phyloP scores from a whole-genome alignment of 345 rosid genomes.

The Gossypium rotundifolium region DNA sequence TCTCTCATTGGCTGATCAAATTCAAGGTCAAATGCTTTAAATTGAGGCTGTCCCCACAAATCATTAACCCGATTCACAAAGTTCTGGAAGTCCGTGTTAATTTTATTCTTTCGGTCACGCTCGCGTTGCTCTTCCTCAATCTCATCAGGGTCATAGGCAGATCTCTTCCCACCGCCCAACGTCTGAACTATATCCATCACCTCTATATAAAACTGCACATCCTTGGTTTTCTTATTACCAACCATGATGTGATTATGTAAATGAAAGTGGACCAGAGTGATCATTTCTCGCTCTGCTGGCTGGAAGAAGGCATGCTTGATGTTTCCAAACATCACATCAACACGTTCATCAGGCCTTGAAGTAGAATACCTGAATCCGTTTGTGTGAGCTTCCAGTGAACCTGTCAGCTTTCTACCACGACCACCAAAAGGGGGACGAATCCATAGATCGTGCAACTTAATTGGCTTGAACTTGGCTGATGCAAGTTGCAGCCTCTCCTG shows the following conservation, averaged over 20 bases:
- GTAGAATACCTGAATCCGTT: conserved; percentile 48
- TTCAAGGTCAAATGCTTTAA: conserved; percentile 40
- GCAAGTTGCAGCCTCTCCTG: conserved; percentile 44
- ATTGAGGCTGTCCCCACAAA: conserved; percentile 49
- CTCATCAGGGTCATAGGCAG: conserved; percentile 56
- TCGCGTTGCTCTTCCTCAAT: conserved; percentile 56
- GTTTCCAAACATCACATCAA: conserved; percentile 41
- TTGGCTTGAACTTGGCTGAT: conserved; percentile 36
- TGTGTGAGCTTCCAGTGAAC: conserved; percentile 38
- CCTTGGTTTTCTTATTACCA: conserved; percentile 51
- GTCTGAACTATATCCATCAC: conserved; percentile 53
- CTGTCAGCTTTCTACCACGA: conserved; percentile 48
- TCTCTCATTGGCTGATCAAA: conserved; percentile 52
- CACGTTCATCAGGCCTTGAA: conserved; percentile 44
- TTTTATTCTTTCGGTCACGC: conserved; percentile 39
- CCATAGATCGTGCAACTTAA: conserved; percentile 44
- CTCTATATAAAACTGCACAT: conserved; percentile 45
- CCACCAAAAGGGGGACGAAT: conserved; percentile 49
- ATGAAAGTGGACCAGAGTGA: conserved; percentile 47
- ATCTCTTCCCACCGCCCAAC: conserved; percentile 46
- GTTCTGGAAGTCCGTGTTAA: conserved; percentile 39
- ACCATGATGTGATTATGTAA: conserved; percentile 56
- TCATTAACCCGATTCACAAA: conserved; percentile 45
- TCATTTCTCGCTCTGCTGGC: conserved; percentile 53
- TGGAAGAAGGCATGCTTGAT: conserved; percentile 51